phyloP scores from a whole-genome alignment of 2,329 filamentous ascomycete genomes.

The Byssochlamys sp. region DNA sequence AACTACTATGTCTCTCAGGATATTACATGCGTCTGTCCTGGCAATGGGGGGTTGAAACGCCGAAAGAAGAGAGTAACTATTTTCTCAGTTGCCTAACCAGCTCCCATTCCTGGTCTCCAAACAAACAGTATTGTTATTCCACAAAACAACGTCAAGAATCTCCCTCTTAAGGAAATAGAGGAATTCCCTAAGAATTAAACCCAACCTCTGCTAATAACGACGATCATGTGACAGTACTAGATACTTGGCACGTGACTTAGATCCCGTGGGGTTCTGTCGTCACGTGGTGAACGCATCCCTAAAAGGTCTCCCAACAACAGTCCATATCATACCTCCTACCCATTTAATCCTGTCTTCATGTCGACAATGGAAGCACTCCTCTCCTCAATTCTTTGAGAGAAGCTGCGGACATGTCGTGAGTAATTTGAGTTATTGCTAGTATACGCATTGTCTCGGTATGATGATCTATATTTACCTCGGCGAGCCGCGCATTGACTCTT shows the following conservation, averaged over 20 bases:
- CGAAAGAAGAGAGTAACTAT: too few species aligned
- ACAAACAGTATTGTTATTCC: too few species aligned
- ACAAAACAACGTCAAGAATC: too few species aligned
- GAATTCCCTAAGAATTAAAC: too few species aligned
- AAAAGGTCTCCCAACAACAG: neutral
- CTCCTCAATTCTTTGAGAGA: neutral
- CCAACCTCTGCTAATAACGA: too few species aligned
- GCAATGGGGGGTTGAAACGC: too few species aligned
- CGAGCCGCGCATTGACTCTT: slow-evolving; percentile 22
- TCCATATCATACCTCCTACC: neutral
- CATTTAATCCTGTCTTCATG: neutral
- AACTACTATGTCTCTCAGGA: too few species aligned
- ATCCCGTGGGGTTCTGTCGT: neutral
- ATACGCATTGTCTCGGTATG: neutral
- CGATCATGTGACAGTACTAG: neutral
- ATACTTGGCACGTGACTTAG: neutral
- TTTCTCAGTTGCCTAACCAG: too few species aligned
- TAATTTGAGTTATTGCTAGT: neutral
- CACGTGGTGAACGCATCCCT: neutral
- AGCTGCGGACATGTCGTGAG: neutral
- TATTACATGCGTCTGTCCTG: too few species aligned
- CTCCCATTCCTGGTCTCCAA: too few species aligned
- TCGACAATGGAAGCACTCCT: neutral
- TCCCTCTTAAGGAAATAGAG: too few species aligned
- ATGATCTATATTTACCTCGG: slow-evolving; percentile 15